Percentiles rank a stretch among this genome's conserved stretches.
These are phyloP conservation scores for Chytriomyces sp. DNA, from an alignment of 192 early-diverging fungal species.

Conservation along the genomic window DNA sequence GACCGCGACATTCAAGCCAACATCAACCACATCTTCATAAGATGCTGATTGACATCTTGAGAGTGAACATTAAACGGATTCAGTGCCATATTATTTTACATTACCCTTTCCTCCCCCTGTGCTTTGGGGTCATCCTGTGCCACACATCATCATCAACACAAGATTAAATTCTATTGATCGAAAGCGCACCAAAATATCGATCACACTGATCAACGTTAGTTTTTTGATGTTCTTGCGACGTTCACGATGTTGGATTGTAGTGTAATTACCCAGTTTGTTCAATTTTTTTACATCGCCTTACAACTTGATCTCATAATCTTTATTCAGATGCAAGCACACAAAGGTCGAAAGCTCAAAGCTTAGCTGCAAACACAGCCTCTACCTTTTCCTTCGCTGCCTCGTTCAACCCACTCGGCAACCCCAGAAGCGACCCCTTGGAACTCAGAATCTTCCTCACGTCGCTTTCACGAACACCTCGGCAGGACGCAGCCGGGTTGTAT, in stretches of 20 bases:
- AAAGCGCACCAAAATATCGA: no score
- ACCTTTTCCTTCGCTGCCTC: background rate
- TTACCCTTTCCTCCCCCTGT: no score
- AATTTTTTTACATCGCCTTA: background rate
- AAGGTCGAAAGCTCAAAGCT: background rate
- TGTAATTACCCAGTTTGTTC: background rate
- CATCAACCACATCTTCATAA: background rate
- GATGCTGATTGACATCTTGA: background rate
- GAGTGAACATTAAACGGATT: background rate
- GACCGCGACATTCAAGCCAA: background rate
- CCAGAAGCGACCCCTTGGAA: slow-evolving; percentile 30
- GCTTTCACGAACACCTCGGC: slow-evolving; percentile 56
- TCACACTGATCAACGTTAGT: no score
- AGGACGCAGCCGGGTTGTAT: slow-evolving; percentile 59
- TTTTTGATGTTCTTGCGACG: no score
- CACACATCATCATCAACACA: no score
- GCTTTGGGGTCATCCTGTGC: no score
- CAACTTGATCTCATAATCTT: no score
- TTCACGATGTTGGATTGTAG: no score
- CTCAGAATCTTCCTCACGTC: slow-evolving; percentile 57
- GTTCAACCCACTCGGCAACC: background rate
- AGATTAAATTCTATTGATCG: no score
- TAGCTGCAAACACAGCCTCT: background rate
- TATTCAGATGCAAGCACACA: background rate
- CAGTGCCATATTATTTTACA: background rate